These are phyloP conservation scores for Nicotiana sylvestris DNA, from an alignment of 257 asterid species.

Conservation along the genomic window DNA sequence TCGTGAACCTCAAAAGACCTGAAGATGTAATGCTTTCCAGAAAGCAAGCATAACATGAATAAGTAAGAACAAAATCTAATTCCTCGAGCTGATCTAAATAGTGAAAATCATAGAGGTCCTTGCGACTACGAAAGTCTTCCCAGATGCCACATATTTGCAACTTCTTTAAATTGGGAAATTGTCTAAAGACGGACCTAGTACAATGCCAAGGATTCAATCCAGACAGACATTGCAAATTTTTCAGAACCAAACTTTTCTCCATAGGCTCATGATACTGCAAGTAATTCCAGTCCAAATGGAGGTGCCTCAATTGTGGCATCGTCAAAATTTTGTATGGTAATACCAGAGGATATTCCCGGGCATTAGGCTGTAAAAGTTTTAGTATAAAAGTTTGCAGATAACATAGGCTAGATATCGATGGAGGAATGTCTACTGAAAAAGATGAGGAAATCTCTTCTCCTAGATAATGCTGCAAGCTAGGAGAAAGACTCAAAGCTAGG, in stretches of 20 bases:
- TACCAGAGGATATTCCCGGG: neutral
- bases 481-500: neutral
- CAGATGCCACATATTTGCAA: neutral
- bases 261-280: neutral
- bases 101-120: slow-evolving; percentile 9
- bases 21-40: neutral
- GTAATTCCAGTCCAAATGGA: slow-evolving; percentile 4
- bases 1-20: no score
- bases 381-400: neutral
- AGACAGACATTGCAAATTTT: slow-evolving; percentile 11
- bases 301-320: slow-evolving; percentile 22
- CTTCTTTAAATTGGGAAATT: neutral
- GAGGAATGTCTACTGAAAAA: neutral
- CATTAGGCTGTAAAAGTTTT: neutral
- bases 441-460: neutral
- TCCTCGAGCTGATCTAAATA: neutral
- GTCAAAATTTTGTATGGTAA: slow-evolving; percentile 16
- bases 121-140: neutral
- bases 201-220: slow-evolving; percentile 14
- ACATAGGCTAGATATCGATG: neutral
- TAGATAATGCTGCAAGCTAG: neutral
- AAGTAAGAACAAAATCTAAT: neutral
- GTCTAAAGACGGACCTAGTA: neutral
- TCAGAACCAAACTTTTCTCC: neutral
- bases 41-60: neutral